Evolutionary conservation across 441 rosid genomes (phyloP).

Genomic region (Rhodomyrtus psidioides): DNA sequence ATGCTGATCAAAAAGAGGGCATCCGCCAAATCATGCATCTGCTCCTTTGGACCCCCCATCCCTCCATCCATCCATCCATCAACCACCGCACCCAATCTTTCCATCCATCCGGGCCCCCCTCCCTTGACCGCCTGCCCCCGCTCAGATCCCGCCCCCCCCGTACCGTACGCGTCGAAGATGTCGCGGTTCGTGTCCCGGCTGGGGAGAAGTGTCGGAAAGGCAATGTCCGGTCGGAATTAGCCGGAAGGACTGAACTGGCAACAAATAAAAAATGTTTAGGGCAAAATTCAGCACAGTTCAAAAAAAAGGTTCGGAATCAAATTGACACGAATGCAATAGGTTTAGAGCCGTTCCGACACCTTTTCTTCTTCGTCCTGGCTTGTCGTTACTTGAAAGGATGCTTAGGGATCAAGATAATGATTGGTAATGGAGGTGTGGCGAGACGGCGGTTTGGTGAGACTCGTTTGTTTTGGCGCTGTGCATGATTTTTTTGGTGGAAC

Average conservation of each 20-base stretch:
- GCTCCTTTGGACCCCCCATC: background rate
- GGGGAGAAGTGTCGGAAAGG: too few relatives aligned
- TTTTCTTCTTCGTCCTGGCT: too few relatives aligned
- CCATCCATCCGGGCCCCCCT: background rate
- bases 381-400: background rate
- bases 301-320: too few relatives aligned
- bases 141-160: background rate
- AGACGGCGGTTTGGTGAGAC: background rate
- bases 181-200: background rate
- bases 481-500: too few relatives aligned
- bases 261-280: too few relatives aligned
- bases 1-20: background rate
- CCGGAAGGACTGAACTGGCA: too few relatives aligned
- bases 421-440: background rate
- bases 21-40: background rate
- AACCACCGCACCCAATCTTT: background rate
- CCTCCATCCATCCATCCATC: background rate
- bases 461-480: background rate
- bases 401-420: background rate
- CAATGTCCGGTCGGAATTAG: too few relatives aligned
- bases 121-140: background rate
- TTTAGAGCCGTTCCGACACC: too few relatives aligned
- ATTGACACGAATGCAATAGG: too few relatives aligned
- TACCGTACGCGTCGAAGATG: background rate
- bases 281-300: too few relatives aligned